Conservation (phyloP, 768 basidiomycete species). For the Phanerochaete sordida region DNA sequence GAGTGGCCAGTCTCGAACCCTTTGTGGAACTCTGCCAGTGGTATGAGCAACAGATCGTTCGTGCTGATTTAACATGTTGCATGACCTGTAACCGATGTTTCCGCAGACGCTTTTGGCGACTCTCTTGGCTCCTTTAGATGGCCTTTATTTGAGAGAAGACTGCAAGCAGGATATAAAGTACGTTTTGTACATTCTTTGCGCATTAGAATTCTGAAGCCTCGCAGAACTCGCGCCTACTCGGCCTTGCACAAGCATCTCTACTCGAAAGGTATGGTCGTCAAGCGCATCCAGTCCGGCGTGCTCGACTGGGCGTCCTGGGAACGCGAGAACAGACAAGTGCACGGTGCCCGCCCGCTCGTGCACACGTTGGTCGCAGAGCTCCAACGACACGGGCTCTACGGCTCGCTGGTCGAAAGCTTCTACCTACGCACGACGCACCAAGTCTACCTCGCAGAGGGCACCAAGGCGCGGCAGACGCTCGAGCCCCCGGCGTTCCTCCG, state of each 20-base stretch:
- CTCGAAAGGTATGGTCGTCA: slow-evolving; percentile 38
- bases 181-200: too few species aligned
- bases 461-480: slow-evolving; percentile 30
- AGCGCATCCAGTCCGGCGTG: slow-evolving; percentile 43
- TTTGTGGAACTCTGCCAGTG: slow-evolving; percentile 57
- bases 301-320: slow-evolving; percentile 53
- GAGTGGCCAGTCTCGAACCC: slow-evolving; percentile 52
- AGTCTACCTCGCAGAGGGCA: slow-evolving; percentile 56
- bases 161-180: too few species aligned
- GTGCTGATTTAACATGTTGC: neutral
- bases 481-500: slow-evolving; percentile 52
- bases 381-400: slow-evolving; percentile 53
- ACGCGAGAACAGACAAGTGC: slow-evolving; percentile 34
- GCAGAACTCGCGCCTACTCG: slow-evolving; percentile 51
- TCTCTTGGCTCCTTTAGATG: neutral
- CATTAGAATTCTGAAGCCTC: neutral
- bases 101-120: slow-evolving; percentile 43
- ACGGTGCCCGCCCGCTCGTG: slow-evolving; percentile 40
- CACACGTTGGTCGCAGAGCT: slow-evolving; percentile 54
- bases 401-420: slow-evolving; percentile 49
- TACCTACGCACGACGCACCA: slow-evolving; percentile 48
- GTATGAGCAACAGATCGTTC: slow-evolving; percentile 63
- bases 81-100: slow-evolving; percentile 21
- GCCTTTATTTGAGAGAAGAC: neutral
- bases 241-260: slow-evolving; percentile 53